phyloP scores from a whole-genome alignment of 169 alveolate species.

The Plasmodium gonderi region DNA sequence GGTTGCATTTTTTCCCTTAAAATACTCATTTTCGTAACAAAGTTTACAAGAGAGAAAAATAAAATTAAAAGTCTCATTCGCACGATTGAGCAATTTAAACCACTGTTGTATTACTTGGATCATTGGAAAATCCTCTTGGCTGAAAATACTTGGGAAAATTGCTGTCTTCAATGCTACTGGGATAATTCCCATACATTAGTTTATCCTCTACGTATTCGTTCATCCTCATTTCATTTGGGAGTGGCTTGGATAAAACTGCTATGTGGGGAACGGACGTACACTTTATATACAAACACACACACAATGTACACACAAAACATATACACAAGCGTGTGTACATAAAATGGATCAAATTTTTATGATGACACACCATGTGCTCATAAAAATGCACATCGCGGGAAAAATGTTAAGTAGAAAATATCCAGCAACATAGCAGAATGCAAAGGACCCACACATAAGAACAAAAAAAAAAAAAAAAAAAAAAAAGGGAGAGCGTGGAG shows the following conservation, averaged over 20 bases:
- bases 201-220: constrained; percentile 26
- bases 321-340: not conserved
- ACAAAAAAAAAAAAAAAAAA: not conserved
- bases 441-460: not conserved
- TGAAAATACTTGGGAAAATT: constrained; percentile 29
- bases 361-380: not conserved
- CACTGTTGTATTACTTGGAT: constrained; percentile 2
- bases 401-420: too few relatives aligned
- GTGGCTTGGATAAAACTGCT: constrained; percentile 2
- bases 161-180: constrained; percentile 5
- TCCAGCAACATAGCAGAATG: too few relatives aligned
- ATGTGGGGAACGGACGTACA: not conserved
- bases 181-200: constrained; percentile 14
- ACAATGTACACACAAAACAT: too few relatives aligned
- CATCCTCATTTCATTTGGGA: constrained; percentile 1
- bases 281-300: not conserved
- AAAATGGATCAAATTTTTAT: not conserved
- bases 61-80: not conserved
- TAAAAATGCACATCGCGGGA: too few relatives aligned
- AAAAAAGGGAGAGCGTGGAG: not conserved
- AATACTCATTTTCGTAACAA: not conserved
- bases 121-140: constrained; percentile 5
- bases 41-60: not conserved
- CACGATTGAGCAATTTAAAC: not conserved
- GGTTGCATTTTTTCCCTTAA: not conserved